A percentile compares a stretch with the other conserved stretches of the same genome.
phyloP scores from a whole-genome alignment of 306 rosid genomes.

The Castanopsis chinensis region DNA sequence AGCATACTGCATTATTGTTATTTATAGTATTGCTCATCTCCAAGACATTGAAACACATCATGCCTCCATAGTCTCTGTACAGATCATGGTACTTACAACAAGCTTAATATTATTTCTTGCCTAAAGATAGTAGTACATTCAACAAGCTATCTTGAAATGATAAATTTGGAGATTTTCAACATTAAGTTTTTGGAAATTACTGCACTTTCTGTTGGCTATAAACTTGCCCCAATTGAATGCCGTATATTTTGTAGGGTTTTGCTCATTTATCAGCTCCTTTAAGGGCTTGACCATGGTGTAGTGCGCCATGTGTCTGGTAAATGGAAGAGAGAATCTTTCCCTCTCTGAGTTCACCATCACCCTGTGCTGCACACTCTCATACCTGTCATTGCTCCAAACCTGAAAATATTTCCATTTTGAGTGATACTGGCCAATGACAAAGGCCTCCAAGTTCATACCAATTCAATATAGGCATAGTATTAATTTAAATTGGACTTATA shows the following conservation, averaged over 20 bases:
- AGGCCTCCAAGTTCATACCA: background rate
- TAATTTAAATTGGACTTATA: no score
- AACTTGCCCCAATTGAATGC: slow-evolving; percentile 63
- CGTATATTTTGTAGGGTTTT: slow-evolving; percentile 44
- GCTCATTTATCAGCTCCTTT: slow-evolving; percentile 37
- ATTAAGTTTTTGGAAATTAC: slow-evolving; percentile 45
- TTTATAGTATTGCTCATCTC: no score
- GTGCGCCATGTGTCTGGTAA: slow-evolving; percentile 59
- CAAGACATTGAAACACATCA: no score
- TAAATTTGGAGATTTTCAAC: slow-evolving; percentile 43
- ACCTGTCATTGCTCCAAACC: no score
- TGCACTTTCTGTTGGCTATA: slow-evolving; percentile 17
- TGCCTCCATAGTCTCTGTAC: no score
- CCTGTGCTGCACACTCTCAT: no score
- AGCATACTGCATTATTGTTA: no score
- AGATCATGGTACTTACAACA: no score
- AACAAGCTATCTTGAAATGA: slow-evolving; percentile 34
- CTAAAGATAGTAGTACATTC: background rate
- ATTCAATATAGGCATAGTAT: no score
- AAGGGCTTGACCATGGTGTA: slow-evolving; percentile 40
- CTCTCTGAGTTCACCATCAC: no score
- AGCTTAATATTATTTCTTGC: background rate
- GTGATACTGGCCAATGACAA: background rate
- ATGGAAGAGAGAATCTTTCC: no score
- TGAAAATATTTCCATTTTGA: background rate